Base-by-base conservation (phyloP, 352 stramenopile species). In the Thraustochytrium striatum region DNA sequence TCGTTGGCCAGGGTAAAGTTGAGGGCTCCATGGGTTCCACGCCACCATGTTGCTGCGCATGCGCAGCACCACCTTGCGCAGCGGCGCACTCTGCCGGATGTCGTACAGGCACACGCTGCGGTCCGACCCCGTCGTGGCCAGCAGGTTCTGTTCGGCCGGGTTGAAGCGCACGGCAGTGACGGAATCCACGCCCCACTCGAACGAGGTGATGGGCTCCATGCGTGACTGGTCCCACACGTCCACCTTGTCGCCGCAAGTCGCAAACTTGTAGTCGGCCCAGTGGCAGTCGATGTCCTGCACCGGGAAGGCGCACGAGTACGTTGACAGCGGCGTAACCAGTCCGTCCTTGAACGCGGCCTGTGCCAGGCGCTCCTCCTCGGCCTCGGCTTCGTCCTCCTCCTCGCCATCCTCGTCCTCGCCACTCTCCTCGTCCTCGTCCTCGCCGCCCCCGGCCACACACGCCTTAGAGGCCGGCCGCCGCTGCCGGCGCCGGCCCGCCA, bases 11-110 rank as follows among this genome's bases (percentile, higher is more conserved):
- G 94, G 57, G 94, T 96, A 85, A 99, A 99, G 84, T 99, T 98
- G 87, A 98, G 97, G 97, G 96, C 86, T 98, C 94, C 86, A 95
- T 94, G 96, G 97, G 88, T 99, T 99, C 97, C 97, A 99, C 78
- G 97, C 95, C 21, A 99, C 83, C 78, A 91, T 94, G 82, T 99
- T 99, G 41, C 89, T 96, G 72, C 91, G 92, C 95, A 99, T 99
- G 69, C 82, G 69, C 57, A 96, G 86, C 32, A 98, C 87, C 72
- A 97, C 92, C 88, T 99, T 99, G 85, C 96, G 93, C 86, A 99
- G 91, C 11, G 93, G 83, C 19, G 62, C 81, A 1, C 2, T 21
- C 32, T 57, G 36, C 13, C 72, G 61, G 7, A 83, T 70, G 81
- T 98, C 94, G 85, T 97, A 97, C n/a, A 98, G 87, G 57, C 89